Evolutionary conservation across 2,329 filamentous ascomycete genomes (phyloP).

Genomic region (Arthroderma sp.): DNA sequence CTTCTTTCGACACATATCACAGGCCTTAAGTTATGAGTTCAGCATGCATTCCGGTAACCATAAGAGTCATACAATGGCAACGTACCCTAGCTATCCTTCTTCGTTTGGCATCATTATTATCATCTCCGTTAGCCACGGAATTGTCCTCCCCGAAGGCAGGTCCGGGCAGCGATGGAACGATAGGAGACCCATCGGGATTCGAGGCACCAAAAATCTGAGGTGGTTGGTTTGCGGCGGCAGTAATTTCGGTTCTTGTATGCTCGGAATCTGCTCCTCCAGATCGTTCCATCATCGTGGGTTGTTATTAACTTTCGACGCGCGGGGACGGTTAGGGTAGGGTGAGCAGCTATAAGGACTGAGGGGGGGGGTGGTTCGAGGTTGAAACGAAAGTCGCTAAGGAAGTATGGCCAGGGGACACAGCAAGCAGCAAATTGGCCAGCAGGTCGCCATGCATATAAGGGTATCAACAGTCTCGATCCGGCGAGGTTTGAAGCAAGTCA

Average conservation of each 20-base stretch:
- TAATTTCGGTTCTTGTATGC: slow-evolving; percentile 10
- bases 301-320: too few species aligned
- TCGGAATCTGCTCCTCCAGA: too few species aligned
- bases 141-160: slow-evolving; percentile 33
- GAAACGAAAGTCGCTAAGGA: too few species aligned
- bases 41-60: slow-evolving; percentile 8
- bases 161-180: slow-evolving; percentile 37
- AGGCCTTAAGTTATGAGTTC: slow-evolving; percentile 46
- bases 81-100: slow-evolving; percentile 76
- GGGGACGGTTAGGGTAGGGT: too few species aligned
- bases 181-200: slow-evolving; percentile 45
- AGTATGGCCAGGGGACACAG: too few species aligned
- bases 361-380: too few species aligned
- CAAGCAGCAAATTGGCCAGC: too few species aligned
- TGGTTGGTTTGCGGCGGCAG: slow-evolving; percentile 49
- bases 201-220: slow-evolving; percentile 58
- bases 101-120: slow-evolving; percentile 69
- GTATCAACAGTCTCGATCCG: too few species aligned
- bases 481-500: too few species aligned
- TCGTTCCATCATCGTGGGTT: too few species aligned
- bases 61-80: slow-evolving; percentile 4
- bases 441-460: too few species aligned
- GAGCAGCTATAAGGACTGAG: too few species aligned
- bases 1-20: slow-evolving; percentile 90
- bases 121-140: slow-evolving; percentile 31